phyloP scores from a whole-genome alignment of 371 early-diverging fungal genomes.

The Choanephora cucurbitarum region DNA sequence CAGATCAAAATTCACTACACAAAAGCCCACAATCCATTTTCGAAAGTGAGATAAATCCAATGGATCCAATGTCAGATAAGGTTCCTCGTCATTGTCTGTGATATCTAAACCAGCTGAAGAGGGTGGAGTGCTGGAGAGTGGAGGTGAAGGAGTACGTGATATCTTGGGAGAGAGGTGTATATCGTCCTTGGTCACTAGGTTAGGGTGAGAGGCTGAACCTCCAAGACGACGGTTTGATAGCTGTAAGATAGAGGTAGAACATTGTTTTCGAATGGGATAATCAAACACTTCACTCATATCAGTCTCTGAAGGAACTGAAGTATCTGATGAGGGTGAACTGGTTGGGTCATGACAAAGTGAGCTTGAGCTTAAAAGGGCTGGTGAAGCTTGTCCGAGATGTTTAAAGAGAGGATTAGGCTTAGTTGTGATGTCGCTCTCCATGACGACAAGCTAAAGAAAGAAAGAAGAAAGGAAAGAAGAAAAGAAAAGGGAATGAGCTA shows the following conservation, averaged over 20 bases:
- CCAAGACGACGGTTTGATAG: constrained; percentile 11
- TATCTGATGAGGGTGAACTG: constrained; percentile 2
- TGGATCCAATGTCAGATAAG: constrained; percentile 32
- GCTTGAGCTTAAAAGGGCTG: background rate
- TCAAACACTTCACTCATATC: constrained; percentile 43
- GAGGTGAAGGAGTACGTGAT: constrained; percentile 11
- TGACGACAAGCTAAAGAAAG: background rate
- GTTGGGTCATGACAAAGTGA: background rate
- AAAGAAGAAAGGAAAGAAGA: too few species aligned
- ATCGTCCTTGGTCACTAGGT: constrained; percentile 21
- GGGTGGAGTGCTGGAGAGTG: constrained; percentile 3
- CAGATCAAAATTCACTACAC: constrained; percentile 93
- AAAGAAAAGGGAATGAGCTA: too few species aligned
- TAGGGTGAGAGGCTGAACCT: constrained; percentile 33
- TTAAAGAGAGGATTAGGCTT: background rate
- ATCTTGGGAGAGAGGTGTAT: background rate
- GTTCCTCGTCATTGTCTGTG: constrained; percentile 35
- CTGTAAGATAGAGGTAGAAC: constrained; percentile 25
- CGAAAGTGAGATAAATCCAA: constrained; percentile 58
- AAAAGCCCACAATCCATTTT: constrained; percentile 87
- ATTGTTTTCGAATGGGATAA: constrained; percentile 31
- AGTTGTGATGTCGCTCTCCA: background rate
- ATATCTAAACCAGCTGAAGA: constrained; percentile 30
- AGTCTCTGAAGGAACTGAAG: constrained; percentile 21
- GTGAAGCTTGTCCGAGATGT: background rate